Conservation (phyloP, 164 flowering plant genomes). For the Houttuynia cordata region DNA sequence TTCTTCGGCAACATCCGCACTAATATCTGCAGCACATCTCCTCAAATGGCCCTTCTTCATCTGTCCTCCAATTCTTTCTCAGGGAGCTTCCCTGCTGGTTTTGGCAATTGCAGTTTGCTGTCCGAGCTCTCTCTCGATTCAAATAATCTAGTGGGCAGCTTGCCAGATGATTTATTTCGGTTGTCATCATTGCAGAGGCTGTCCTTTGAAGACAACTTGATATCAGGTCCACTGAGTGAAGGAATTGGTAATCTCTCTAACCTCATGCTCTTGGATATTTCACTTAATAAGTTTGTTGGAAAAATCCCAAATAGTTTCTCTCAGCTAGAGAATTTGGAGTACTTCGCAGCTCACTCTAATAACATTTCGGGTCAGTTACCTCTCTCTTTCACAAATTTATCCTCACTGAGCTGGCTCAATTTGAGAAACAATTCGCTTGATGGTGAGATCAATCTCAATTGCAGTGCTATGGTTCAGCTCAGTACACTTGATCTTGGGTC, state of each 20-base stretch:
- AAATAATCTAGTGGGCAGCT: slow-evolving; percentile 43
- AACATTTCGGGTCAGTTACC: slow-evolving; percentile 38
- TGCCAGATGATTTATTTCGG: slow-evolving; percentile 41
- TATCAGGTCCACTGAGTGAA: slow-evolving; percentile 49
- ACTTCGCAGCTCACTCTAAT: slow-evolving; percentile 36
- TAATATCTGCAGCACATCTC: slow-evolving; percentile 31
- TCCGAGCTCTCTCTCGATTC: slow-evolving; percentile 29
- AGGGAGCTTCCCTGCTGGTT: slow-evolving; percentile 32
- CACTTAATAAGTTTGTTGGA: slow-evolving; percentile 37
- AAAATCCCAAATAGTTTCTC: slow-evolving; percentile 40
- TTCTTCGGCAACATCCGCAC: slow-evolving; percentile 35
- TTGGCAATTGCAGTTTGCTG: slow-evolving; percentile 45
- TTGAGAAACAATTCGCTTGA: slow-evolving; percentile 54
- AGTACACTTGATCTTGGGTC: slow-evolving; percentile 63
- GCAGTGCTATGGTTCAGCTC: slow-evolving; percentile 37
- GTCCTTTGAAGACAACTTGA: slow-evolving; percentile 33
- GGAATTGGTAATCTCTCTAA: slow-evolving; percentile 37
- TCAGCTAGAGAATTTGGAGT: slow-evolving; percentile 13
- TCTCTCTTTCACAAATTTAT: slow-evolving; percentile 33
- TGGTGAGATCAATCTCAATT: slow-evolving; percentile 38
- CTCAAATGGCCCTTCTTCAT: slow-evolving; percentile 34
- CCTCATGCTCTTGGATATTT: slow-evolving; percentile 41
- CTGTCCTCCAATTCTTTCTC: slow-evolving; percentile 42
- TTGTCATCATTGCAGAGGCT: slow-evolving; percentile 43
- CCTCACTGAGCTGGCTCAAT: slow-evolving; percentile 21